Evolutionary conservation across 164 flowering plant species (phyloP).

Genomic region (Echeveria elegans): DNA sequence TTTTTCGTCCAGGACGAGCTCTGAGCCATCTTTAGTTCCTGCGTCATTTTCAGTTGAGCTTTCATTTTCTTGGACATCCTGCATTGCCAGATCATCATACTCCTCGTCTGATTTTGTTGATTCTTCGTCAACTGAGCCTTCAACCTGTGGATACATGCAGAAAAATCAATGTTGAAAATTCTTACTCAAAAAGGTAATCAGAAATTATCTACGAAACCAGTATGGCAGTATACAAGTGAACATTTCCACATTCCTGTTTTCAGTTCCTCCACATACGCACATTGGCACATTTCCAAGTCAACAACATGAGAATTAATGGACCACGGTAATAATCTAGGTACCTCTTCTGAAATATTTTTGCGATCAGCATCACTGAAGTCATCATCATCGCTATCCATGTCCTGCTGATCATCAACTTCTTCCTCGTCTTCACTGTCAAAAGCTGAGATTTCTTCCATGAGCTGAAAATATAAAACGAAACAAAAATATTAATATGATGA

Average conservation of each 20-base stretch:
- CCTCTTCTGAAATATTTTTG: slow-evolving; percentile 61
- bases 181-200: neutral
- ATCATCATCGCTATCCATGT: slow-evolving; percentile 71
- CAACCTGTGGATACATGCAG: slow-evolving; percentile 30
- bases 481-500: neutral
- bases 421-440: slow-evolving; percentile 92
- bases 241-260: neutral
- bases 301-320: neutral
- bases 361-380: slow-evolving; percentile 59
- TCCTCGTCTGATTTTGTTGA: slow-evolving; percentile 93
- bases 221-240: neutral
- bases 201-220: neutral
- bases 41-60: slow-evolving; percentile 56
- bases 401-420: slow-evolving; percentile 65
- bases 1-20: slow-evolving; percentile 19
- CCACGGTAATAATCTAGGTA: slow-evolving; percentile 5
- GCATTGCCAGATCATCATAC: slow-evolving; percentile 94
- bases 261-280: neutral
- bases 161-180: neutral
- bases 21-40: slow-evolving; percentile 17
- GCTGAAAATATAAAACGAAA: slow-evolving; percentile 28
- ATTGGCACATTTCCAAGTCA: neutral
- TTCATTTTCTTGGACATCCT: slow-evolving; percentile 54
- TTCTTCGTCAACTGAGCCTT: slow-evolving; percentile 93
- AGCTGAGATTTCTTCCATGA: slow-evolving; percentile 70